phyloP scores from a whole-genome alignment of 306 rosid species.

The Citrullus mucosospermus region DNA sequence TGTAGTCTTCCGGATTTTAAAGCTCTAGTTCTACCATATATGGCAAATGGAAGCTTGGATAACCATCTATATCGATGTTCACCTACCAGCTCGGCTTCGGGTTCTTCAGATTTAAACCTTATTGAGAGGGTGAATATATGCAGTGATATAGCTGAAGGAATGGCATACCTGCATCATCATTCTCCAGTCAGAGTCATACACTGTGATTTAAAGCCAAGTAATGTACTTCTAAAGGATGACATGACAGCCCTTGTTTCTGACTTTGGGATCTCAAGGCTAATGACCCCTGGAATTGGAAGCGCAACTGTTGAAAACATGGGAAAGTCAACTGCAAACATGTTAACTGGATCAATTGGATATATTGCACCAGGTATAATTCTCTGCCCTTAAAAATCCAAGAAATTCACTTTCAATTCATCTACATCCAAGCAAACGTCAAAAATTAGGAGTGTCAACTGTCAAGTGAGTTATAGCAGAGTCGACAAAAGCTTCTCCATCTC shows the following conservation, averaged over 20 bases:
- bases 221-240: conserved; percentile 58
- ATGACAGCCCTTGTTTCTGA: conserved; percentile 72
- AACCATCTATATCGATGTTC: conserved; percentile 37
- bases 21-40: conserved; percentile 62
- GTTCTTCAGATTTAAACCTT: conserved; percentile 43
- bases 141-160: conserved; percentile 68
- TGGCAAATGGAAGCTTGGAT: conserved; percentile 71
- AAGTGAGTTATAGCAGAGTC: neutral
- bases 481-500: neutral
- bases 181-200: conserved; percentile 61
- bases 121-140: conserved; percentile 57
- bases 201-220: conserved; percentile 63
- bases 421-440: neutral
- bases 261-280: conserved; percentile 55
- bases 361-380: conserved; percentile 50
- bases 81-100: conserved; percentile 13
- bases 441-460: neutral
- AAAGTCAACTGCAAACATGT: conserved; percentile 38
- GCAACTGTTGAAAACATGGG: conserved; percentile 42
- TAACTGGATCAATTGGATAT: conserved; percentile 57
- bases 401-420: neutral
- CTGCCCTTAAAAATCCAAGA: neutral
- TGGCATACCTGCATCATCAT: conserved; percentile 73
- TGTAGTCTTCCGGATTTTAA: conserved; percentile 67
- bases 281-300: conserved; percentile 37